These are phyloP conservation scores for Podospora anserina DNA, from an alignment of 495 filamentous ascomycete species.

Conservation along the genomic window DNA sequence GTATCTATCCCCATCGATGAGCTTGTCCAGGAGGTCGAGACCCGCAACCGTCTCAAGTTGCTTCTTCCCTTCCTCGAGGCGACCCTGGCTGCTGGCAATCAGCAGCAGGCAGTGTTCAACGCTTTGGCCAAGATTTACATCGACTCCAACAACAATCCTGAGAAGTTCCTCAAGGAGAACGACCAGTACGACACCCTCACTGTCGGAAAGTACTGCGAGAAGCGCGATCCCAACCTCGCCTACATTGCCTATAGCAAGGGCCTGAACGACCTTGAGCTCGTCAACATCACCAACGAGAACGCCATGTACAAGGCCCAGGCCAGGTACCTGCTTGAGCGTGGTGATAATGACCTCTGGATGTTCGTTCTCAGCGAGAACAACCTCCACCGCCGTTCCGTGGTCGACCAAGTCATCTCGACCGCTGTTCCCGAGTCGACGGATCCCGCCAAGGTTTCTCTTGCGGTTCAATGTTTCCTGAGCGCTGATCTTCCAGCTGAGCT, in stretches of 20 bases:
- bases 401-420: conserved; percentile 96
- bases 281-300: conserved; percentile 98
- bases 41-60: conserved; percentile 91
- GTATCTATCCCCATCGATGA: conserved; percentile 90
- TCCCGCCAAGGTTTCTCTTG: conserved; percentile 91
- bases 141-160: conserved; percentile 97
- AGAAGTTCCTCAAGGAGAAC: conserved; percentile 98
- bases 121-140: conserved; percentile 99
- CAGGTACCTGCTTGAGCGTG: conserved; percentile 87
- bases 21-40: conserved; percentile 91
- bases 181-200: conserved; percentile 90
- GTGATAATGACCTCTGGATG: conserved; percentile 85
- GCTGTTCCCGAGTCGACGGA: conserved; percentile 93
- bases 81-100: conserved; percentile 84
- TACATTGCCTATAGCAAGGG: conserved; percentile 96
- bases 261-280: conserved; percentile 94
- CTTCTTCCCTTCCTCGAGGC: conserved; percentile 95
- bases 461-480: conserved; percentile 87
- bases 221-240: conserved; percentile 94
- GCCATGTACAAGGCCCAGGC: conserved; percentile 98
- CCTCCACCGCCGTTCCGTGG: conserved; percentile 82
- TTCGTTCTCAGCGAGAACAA: conserved; percentile 97
- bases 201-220: conserved; percentile 98
- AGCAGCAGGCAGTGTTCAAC: conserved; percentile 97
- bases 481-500: conserved; percentile 89